Evolutionary conservation across 345 rosid species (phyloP), one percentile per base, ranked within the genome.

Genomic region (Passiflora organensis): DNA sequence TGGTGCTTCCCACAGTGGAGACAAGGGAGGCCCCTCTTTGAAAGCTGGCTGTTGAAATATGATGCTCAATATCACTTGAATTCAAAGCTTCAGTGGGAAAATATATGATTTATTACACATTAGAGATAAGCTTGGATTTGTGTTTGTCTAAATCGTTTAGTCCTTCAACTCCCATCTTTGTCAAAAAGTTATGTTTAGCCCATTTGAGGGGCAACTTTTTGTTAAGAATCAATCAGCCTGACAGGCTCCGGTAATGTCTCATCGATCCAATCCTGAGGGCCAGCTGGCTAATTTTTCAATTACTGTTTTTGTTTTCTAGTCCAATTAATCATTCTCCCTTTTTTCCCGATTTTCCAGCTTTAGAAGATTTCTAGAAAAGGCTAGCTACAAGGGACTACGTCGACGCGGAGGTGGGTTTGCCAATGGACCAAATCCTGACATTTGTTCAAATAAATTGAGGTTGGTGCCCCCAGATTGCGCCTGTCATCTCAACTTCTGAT

Each of bases 1-100:
- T 18, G 28, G 55, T 79, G 84, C 64, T 72, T 63, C 82, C 74
- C 70, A 68, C 61, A 43, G 55, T 24, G 73, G 74, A 58, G 84
- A 79, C 82, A 72, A 58, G 5, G 51, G 63, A 45, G 73, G 71
- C 19, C 75, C 70, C 68, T 65, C 69, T 58, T 58, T 65, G 34
- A 75, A 75, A 71, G 55, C 55, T 61, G 55, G 42, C 42, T 32
- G 67, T 67, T 64, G 77, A 78, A 77, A 55, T 66, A 45, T 56
- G 47, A 68, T 54, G 19, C 55, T 65, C 63, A 56, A 38, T 15
- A 21, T 48, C 66, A 24, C 63, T 20, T 43, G 36, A 73, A 64
- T 65, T 80, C 69, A 67, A 70, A 65, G 32, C 48, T 45, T 63
- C 46, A 65, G 53, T 60, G 68, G 66, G 34, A 51, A 64, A 46